Percentiles rank a stretch among this genome's conserved stretches.
Evolutionary conservation across 2,329 filamentous ascomycete species (phyloP).

Genomic region (Emergomyces orientalis): DNA sequence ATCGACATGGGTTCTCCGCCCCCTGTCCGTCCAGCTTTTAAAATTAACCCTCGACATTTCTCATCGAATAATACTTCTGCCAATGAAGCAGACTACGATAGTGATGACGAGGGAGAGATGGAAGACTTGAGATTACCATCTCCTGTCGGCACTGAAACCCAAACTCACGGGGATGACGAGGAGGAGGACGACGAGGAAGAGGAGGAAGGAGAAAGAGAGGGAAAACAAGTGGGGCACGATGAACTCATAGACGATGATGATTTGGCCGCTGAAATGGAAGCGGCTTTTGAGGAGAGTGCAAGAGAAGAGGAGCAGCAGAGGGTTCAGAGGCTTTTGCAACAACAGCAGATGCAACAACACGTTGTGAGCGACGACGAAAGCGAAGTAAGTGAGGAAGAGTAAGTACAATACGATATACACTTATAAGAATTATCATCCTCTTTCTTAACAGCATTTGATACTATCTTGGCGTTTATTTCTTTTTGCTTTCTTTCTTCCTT

Average conservation of each 20-base stretch:
- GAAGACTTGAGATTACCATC: constrained; percentile 32
- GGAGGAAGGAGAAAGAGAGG: constrained; percentile 19
- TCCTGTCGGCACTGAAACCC: constrained; percentile 23
- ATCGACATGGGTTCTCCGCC: constrained; percentile 42
- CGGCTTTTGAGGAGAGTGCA: constrained; percentile 40
- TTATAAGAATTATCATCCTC: not conserved
- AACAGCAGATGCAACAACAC: constrained; percentile 21
- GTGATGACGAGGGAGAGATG: constrained; percentile 34
- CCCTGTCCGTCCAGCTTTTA: constrained; percentile 30
- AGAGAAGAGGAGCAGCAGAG: constrained; percentile 36
- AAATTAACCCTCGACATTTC: constrained; percentile 34
- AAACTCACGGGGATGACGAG: constrained; percentile 23
- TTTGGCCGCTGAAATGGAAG: constrained; percentile 50
- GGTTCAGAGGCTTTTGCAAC: constrained; percentile 25
- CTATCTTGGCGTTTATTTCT: not conserved
- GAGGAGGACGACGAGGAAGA: constrained; percentile 25
- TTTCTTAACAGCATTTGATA: not conserved
- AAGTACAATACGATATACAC: constrained; percentile 11
- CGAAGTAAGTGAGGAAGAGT: constrained; percentile 59
- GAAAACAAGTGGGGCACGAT: constrained; percentile 23
- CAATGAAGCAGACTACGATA: constrained; percentile 26
- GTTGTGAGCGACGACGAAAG: constrained; percentile 47
- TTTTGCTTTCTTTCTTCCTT: not conserved
- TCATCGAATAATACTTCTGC: constrained; percentile 34
- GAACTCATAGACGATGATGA: constrained; percentile 41